phyloP scores from a whole-genome alignment of 768 basidiomycete species.

The Boletus sp. region DNA sequence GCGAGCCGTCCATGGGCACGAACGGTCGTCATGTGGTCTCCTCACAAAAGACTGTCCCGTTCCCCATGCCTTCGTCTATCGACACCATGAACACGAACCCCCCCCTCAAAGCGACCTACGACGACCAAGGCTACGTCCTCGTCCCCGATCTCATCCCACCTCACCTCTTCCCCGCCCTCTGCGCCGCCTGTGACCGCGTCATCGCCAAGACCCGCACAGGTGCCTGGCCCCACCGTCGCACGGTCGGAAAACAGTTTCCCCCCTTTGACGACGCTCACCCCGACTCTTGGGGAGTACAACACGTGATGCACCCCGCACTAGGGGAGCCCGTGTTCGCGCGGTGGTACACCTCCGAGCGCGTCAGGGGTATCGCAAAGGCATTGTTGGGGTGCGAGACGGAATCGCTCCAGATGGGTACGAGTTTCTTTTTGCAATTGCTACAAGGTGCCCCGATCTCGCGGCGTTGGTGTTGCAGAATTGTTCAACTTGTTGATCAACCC shows the following conservation, averaged over 20 bases:
- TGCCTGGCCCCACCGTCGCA: conserved; percentile 61
- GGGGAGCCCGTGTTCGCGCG: conserved; percentile 53
- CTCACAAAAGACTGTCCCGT: not conserved
- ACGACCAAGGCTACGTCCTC: conserved; percentile 63
- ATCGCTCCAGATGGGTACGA: conserved; percentile 67
- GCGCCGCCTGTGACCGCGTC: conserved; percentile 48
- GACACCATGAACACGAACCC: not conserved
- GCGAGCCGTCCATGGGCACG: not conserved
- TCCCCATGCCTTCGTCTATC: not conserved
- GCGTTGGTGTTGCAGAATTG: conserved; percentile 39
- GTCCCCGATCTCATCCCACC: conserved; percentile 51
- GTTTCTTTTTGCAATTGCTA: too few species aligned
- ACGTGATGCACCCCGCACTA: conserved; percentile 76
- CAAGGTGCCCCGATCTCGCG: not conserved
- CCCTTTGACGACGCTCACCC: conserved; percentile 56
- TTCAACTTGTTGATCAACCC: conserved; percentile 80
- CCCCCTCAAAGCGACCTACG: conserved; percentile 48
- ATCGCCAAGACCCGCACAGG: conserved; percentile 55
- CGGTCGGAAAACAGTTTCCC: conserved; percentile 77
- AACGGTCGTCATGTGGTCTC: not conserved
- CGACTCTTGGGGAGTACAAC: conserved; percentile 81
- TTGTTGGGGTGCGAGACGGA: conserved; percentile 55
- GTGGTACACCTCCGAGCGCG: conserved; percentile 61
- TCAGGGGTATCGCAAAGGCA: conserved; percentile 42
- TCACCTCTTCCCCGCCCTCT: conserved; percentile 38